Base-by-base conservation (phyloP, 1,284 basidiomycete genomes). In the Sporisorium reilianum region DNA sequence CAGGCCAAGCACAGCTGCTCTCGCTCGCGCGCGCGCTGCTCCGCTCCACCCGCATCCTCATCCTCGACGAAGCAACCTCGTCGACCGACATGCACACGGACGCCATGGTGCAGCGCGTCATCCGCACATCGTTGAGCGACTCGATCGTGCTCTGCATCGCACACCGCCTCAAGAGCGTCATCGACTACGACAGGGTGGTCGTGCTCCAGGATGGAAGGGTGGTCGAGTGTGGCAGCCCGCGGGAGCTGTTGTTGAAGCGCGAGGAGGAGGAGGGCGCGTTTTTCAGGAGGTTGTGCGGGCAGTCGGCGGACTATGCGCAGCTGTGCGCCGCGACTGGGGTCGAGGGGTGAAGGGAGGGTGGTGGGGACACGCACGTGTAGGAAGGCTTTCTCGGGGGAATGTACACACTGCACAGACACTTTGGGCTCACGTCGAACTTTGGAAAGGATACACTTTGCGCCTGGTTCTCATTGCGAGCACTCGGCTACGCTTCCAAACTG, bases 1-100 rank as follows among this genome's bases (percentile, higher is more conserved):
- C 92, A 66, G 93, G 93, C 5, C 93, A 95, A 79, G 84, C 92
- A 20, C 93, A 95, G 85, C 87, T 95, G 3, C 89, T 95, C 23
- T 91, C 92, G 1, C 89, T 92, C 89, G 91, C 91, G 3, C 88
- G 90, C 26, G 90, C 76, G 0, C 87, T 95, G 16, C 87, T 95
- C 10, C 87, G 92, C 10, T 88, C 89, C 7, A 92, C 91, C 68
- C 88, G 90, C 18, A 89, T 94, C 65, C 90, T 94, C 55, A 89
- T 94, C 30, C 87, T 94, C 63, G 93, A 95, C 83, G 93, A 95
- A 74, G 90, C 90, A 75, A 91, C 91, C 61, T 90, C 63, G 30
- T 77, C 64, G 32, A 72, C 69, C 32, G 72, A 75, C 23, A 64
- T 32, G 53, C 36, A 68, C 42, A 76, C 65, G 4, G 68, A 75